A percentile compares a stretch with the other conserved stretches of the same genome.
Conservation (phyloP, 2,329 filamentous ascomycete genomes). For the Periconia digitata region DNA sequence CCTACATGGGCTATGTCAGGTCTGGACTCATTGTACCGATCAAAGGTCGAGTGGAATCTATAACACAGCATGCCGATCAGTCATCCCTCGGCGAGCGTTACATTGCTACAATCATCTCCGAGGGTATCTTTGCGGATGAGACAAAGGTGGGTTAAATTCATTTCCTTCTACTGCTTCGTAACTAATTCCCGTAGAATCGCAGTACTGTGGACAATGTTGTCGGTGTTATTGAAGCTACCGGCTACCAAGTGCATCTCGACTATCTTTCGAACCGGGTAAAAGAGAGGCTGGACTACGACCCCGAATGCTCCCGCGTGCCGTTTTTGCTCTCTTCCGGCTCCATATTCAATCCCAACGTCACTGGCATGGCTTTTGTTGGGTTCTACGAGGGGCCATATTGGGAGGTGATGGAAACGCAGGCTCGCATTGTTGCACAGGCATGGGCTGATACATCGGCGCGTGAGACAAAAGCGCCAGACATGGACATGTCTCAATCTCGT, state of each 20-base stretch:
- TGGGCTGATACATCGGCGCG: constrained; percentile 50
- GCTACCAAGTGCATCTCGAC: constrained; percentile 67
- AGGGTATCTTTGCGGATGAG: constrained; percentile 7
- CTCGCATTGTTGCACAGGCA: constrained; percentile 63
- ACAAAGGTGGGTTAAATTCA: constrained; percentile 5
- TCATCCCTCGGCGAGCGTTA: constrained; percentile 10
- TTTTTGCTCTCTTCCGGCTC: constrained; percentile 69
- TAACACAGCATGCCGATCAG: constrained; percentile 15
- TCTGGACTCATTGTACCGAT: constrained; percentile 53
- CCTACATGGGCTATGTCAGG: constrained; percentile 73
- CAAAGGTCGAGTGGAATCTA: constrained; percentile 36
- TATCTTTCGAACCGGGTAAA: constrained; percentile 64
- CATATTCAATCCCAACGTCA: constrained; percentile 61
- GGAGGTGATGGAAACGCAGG: constrained; percentile 87
- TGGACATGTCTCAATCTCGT: constrained; percentile 34
- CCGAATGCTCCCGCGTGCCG: constrained; percentile 54
- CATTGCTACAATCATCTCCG: constrained; percentile 8
- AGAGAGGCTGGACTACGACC: constrained; percentile 59
- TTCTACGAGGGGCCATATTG: constrained; percentile 85
- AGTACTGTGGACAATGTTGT: constrained; percentile 25
- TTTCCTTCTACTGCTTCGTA: background rate
- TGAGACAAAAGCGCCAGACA: constrained; percentile 48
- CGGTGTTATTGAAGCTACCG: constrained; percentile 73
- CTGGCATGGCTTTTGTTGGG: constrained; percentile 74
- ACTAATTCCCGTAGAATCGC: constrained; percentile 12